These are phyloP conservation scores for Ophiostoma novo-ulmi DNA, from an alignment of 2,329 filamentous ascomycete species.

Conservation along the genomic window DNA sequence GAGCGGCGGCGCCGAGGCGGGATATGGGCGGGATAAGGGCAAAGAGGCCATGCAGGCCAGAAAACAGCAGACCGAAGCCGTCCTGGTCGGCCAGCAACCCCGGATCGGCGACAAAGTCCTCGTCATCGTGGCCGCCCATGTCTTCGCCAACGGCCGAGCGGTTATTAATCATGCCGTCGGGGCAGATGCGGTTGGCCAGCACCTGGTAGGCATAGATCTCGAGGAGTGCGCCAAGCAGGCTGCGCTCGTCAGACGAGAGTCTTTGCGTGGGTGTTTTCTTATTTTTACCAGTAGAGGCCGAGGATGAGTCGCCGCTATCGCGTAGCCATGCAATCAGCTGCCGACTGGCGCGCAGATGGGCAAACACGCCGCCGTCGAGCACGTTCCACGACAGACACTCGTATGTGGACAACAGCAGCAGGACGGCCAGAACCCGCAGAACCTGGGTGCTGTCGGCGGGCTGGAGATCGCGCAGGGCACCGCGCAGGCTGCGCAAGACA, in stretches of 20 bases:
- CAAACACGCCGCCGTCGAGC: conserved; percentile 26
- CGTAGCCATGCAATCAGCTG: conserved; percentile 29
- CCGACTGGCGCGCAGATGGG: conserved; percentile 28
- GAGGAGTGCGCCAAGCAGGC: conserved; percentile 25
- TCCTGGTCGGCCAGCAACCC: conserved; percentile 23
- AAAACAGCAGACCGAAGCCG: conserved; percentile 26
- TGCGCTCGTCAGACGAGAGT: conserved; percentile 23
- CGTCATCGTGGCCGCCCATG: conserved; percentile 22
- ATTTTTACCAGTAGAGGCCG: not conserved
- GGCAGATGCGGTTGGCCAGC: conserved; percentile 25
- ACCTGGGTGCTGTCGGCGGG: conserved; percentile 24
- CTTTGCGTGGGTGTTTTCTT: not conserved
- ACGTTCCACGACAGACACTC: conserved; percentile 27
- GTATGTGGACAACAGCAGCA: conserved; percentile 26
- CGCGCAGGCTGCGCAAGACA: conserved; percentile 27
- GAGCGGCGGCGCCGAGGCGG: conserved; percentile 21
- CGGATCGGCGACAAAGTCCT: conserved; percentile 27
- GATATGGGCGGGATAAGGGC: conserved; percentile 25
- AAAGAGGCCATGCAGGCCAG: conserved; percentile 27
- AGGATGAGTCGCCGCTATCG: conserved; percentile 26
- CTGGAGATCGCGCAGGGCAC: conserved; percentile 24
- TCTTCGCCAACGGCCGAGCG: conserved; percentile 17
- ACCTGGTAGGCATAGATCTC: conserved; percentile 28
- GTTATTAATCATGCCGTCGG: conserved; percentile 21
- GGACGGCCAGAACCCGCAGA: conserved; percentile 26